Conservation (phyloP, 106 monocot species). For the Allium cepa region DNA sequence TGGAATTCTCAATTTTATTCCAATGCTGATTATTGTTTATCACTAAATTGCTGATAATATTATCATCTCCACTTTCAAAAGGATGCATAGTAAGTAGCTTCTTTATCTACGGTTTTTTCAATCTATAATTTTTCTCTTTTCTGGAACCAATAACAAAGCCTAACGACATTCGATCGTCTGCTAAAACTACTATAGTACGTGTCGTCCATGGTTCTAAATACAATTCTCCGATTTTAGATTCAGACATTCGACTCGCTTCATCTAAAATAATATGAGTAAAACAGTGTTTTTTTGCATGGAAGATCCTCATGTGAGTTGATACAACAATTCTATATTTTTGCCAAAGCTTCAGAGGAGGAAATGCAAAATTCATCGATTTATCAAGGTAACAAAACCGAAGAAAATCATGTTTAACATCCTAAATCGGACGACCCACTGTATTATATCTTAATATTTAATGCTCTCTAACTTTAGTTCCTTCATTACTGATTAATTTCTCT, state of each 20-base stretch:
- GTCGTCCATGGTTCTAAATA: neutral
- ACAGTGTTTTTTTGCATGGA: neutral
- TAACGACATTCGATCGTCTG: neutral
- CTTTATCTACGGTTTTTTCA: neutral
- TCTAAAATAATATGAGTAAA: neutral
- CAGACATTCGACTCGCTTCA: neutral
- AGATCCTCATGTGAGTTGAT: neutral
- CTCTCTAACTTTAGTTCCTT: neutral
- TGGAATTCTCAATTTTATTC: no score
- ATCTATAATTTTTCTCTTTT: neutral
- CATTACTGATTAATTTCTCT: neutral
- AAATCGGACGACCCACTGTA: neutral
- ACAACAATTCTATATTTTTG: neutral
- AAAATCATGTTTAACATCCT: neutral
- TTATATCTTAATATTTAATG: neutral
- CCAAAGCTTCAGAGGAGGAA: neutral
- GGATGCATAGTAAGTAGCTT: neutral
- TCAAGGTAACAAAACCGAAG: neutral
- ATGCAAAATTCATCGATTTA: neutral
- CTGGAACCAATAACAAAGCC: neutral
- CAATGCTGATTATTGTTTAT: neutral
- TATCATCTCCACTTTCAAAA: neutral
- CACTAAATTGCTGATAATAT: neutral
- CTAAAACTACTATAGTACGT: neutral
- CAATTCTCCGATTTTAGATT: neutral